Conservation (phyloP, 2,329 filamentous ascomycete species). For the Penicillium sp. region DNA sequence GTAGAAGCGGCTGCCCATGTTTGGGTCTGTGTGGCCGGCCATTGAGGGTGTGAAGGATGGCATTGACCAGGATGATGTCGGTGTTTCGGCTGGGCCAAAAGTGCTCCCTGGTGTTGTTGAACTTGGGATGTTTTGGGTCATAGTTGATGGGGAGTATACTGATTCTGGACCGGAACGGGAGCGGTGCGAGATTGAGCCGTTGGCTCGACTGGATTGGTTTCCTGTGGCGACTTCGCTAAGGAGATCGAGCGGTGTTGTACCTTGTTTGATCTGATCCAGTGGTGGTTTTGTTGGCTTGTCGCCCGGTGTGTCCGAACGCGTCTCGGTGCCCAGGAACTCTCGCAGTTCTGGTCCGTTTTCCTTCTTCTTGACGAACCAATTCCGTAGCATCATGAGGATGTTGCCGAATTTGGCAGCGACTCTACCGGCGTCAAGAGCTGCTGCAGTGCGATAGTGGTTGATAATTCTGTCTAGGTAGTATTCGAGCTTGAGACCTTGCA, state of each 20-base stretch:
- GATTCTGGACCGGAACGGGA: constrained; percentile 5
- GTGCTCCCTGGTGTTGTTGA: neutral
- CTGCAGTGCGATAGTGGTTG: constrained; percentile 60
- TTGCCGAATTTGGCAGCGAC: constrained; percentile 66
- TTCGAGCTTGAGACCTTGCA: constrained; percentile 60
- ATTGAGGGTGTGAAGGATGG: constrained; percentile 8
- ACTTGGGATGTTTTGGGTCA: neutral
- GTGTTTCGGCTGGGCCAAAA: neutral
- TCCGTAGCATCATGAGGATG: constrained; percentile 63
- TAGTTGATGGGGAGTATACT: constrained; percentile 7
- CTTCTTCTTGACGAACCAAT: constrained; percentile 58
- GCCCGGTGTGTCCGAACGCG: constrained; percentile 4
- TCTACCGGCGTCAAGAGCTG: constrained; percentile 59
- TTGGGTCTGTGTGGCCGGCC: constrained; percentile 2
- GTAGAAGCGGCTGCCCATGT: constrained; percentile 4
- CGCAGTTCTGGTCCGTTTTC: constrained; percentile 27
- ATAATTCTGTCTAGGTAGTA: constrained; percentile 66
- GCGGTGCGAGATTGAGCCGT: neutral
- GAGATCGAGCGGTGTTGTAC: constrained; percentile 35
- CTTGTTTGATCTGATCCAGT: constrained; percentile 9
- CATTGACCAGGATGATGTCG: constrained; percentile 13
- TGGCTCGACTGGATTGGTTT: constrained; percentile 20
- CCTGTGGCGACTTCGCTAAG: constrained; percentile 42
- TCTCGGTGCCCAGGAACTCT: constrained; percentile 22
- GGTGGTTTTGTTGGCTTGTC: constrained; percentile 2